Conservation (phyloP, 1,284 basidiomycete genomes). For the Cryptococcus maquisensis region DNA sequence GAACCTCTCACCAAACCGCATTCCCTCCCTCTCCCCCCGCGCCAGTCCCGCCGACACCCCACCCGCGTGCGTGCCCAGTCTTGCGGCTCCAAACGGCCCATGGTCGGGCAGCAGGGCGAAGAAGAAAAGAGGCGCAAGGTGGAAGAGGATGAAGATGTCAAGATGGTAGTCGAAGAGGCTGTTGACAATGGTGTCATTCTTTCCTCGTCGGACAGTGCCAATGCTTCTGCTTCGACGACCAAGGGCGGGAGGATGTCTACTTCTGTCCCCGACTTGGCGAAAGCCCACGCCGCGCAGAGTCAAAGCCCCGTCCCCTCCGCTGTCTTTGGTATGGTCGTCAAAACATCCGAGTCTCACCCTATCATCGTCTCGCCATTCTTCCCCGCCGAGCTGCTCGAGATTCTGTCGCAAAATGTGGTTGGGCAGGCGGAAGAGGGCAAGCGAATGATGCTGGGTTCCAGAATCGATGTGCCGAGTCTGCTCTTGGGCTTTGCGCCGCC, state of each 20-base stretch:
- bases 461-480: slow-evolving; percentile 50
- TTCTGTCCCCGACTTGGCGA: slow-evolving; percentile 25
- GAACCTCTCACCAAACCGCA: neutral
- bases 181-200: slow-evolving; percentile 27
- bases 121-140: slow-evolving; percentile 42
- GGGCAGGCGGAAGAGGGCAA: slow-evolving; percentile 12
- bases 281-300: slow-evolving; percentile 2
- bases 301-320: slow-evolving; percentile 4
- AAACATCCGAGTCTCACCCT: slow-evolving; percentile 77
- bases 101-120: neutral
- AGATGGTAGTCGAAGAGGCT: slow-evolving; percentile 37
- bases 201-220: slow-evolving; percentile 6
- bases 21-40: too few relatives aligned
- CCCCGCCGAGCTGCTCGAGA: slow-evolving; percentile 31
- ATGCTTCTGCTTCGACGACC: neutral
- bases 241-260: slow-evolving; percentile 17
- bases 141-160: slow-evolving; percentile 21
- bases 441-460: slow-evolving; percentile 26
- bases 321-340: slow-evolving; percentile 47
- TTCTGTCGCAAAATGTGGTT: slow-evolving; percentile 32
- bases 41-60: too few relatives aligned
- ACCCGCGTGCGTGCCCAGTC: slow-evolving; percentile 23
- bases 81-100: slow-evolving; percentile 39
- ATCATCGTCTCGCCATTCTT: slow-evolving; percentile 62
- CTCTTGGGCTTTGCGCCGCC: slow-evolving; percentile 54